Base-by-base conservation (phyloP, 176 grass and related monocot genomes). In the Triticum turgidum region DNA sequence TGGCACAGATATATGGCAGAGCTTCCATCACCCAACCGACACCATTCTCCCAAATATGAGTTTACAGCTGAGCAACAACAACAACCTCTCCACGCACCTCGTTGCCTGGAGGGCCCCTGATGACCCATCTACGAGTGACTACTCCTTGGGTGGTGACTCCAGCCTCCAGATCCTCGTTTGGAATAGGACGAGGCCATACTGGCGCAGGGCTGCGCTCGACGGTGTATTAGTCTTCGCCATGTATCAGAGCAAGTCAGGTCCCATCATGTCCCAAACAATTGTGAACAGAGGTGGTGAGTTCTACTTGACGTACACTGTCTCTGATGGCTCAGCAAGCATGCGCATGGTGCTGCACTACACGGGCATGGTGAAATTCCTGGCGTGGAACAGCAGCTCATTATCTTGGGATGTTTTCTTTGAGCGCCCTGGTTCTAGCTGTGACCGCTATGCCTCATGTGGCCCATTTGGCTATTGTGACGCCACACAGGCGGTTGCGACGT, bases 91-190 rank as follows among this genome's bases (percentile, higher is more conserved):
- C 24, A 1, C 0, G 2, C 75, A 38, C 9, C 0, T 90, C 0
- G 5, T 77, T 18, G 74, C 93, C 2, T 94, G 87, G 89, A 86
- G 9, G 65, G 81, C 73, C 10, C 21, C 11, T 41, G 12, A 83
- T 8, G 77, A 94, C 30, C 92, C 92, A 4, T 71, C 90, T 4
- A 59, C 44, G 4, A 67, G 87, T 5, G 21, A 73, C 21, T 94
- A 63, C 72, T 69, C 14, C 44, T 21, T 71, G 6, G 12, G 83
- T 4, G 30, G 65, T 7, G 87, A 94, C 77, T 22, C 65, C 13
- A 67, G 37, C 10, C 11, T 65, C 24, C 24, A 65, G 62, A 65
- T 65, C 62, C 18, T 65, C 24, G 4, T 65, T 13, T 65, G 62
- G 62, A 65, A 65, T 65, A 27, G 24, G 24, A 65, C 62, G 11